Conservation (phyloP, 257 asterid genomes). For the Solanum piurae region DNA sequence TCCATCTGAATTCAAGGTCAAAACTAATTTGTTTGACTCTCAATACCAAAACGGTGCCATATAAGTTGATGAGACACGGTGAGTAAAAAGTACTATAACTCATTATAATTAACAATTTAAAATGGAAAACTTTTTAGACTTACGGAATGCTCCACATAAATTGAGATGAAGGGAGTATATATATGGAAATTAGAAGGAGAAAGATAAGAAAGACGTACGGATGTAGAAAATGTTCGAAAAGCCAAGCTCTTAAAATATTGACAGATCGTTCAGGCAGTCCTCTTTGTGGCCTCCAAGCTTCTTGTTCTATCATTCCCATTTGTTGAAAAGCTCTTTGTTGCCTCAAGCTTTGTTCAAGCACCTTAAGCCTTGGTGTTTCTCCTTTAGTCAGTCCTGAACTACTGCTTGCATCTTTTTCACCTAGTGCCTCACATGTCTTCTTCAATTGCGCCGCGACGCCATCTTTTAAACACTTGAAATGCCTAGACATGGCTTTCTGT, state of each 20-base stretch:
- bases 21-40: background rate
- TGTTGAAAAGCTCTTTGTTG: constrained; percentile 86
- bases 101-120: background rate
- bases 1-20: background rate
- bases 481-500: constrained; percentile 93
- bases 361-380: constrained; percentile 75
- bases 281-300: constrained; percentile 94
- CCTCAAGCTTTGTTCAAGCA: constrained; percentile 69
- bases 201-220: constrained; percentile 51
- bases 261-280: constrained; percentile 95
- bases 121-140: background rate
- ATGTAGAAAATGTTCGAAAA: constrained; percentile 93
- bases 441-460: constrained; percentile 58
- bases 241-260: constrained; percentile 91
- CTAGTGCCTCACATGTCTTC: constrained; percentile 59
- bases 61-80: too few species aligned
- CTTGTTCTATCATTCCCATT: constrained; percentile 97
- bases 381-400: constrained; percentile 78
- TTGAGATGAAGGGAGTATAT: background rate
- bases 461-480: constrained; percentile 86
- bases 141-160: background rate
- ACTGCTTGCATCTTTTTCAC: constrained; percentile 69
- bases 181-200: background rate
- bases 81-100: background rate
- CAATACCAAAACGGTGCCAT: background rate